Conservation (phyloP, 805 yeast species). For the Monosporozyma siamensis region DNA sequence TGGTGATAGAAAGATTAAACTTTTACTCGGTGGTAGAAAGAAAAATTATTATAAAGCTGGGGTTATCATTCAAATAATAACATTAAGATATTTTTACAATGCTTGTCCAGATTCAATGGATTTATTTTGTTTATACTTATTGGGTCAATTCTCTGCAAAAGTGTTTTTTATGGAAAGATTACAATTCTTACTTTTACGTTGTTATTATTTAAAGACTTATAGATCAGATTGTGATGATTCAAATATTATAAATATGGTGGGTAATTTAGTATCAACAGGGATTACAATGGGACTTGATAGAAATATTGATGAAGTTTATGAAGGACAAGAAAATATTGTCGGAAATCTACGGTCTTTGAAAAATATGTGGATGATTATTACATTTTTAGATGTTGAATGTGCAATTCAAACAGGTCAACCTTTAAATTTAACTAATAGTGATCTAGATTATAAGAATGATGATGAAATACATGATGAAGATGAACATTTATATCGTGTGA, state of each 20-base stretch:
- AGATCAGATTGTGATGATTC: conserved; percentile 22
- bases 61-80: conserved; percentile 19
- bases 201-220: conserved; percentile 3
- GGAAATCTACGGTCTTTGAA: conserved; percentile 18
- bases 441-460: conserved; percentile 6
- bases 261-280: conserved; percentile 13
- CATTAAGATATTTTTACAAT: conserved; percentile 10
- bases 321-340: conserved; percentile 10
- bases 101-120: conserved; percentile 14
- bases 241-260: conserved; percentile 11
- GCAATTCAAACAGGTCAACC: conserved; percentile 23
- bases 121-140: conserved; percentile 15
- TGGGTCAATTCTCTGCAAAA: conserved; percentile 25
- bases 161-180: conserved; percentile 22
- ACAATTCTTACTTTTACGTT: conserved; percentile 21
- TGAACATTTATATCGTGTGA: conserved; percentile 9
- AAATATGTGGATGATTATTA: conserved; percentile 22
- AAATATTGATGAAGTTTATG: conserved; percentile 12
- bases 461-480: not conserved
- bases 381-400: conserved; percentile 18
- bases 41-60: conserved; percentile 24
- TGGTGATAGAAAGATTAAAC: conserved; percentile 7
- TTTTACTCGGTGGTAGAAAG: conserved; percentile 10
- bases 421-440: conserved; percentile 7
- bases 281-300: conserved; percentile 19